Conservation (phyloP, 2,329 filamentous ascomycete species). For the Diaporthe sp. region DNA sequence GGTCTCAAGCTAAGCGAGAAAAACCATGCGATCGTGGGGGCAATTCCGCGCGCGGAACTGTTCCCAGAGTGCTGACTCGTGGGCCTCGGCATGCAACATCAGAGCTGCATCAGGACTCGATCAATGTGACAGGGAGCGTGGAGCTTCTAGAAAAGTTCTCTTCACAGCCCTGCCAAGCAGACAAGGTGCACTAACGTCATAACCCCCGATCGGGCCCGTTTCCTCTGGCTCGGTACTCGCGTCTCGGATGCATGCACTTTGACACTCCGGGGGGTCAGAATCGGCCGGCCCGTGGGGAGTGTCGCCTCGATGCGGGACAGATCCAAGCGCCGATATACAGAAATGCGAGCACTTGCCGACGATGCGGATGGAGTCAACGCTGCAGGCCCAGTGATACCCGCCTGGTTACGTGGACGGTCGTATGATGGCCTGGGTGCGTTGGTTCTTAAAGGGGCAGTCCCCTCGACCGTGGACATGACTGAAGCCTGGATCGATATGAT, state of each 20-base stretch:
- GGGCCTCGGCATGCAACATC: slow-evolving; percentile 16
- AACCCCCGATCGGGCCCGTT: background rate
- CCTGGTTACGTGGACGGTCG: background rate
- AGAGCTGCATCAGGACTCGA: slow-evolving; percentile 12
- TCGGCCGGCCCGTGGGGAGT: background rate
- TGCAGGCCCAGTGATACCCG: background rate
- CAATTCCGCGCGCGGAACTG: slow-evolving; percentile 12
- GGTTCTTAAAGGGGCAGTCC: background rate
- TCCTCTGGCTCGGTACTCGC: slow-evolving; percentile 2
- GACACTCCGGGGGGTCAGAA: background rate
- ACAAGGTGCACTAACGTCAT: slow-evolving; percentile 3
- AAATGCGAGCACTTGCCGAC: background rate
- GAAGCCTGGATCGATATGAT: background rate
- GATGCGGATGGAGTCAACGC: background rate
- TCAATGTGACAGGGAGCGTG: background rate
- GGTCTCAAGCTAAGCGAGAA: background rate
- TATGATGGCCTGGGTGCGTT: background rate
- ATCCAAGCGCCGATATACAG: background rate
- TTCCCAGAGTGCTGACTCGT: background rate
- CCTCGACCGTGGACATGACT: background rate
- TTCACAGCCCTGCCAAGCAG: background rate
- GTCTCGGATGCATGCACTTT: slow-evolving; percentile 16
- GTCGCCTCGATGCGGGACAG: background rate
- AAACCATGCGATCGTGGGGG: background rate
- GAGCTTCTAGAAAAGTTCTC: slow-evolving; percentile 29